A percentile compares a stretch with the other conserved stretches of the same genome.
Evolutionary conservation across 495 filamentous ascomycete species (phyloP).

Genomic region (Xeromyces bisporus): DNA sequence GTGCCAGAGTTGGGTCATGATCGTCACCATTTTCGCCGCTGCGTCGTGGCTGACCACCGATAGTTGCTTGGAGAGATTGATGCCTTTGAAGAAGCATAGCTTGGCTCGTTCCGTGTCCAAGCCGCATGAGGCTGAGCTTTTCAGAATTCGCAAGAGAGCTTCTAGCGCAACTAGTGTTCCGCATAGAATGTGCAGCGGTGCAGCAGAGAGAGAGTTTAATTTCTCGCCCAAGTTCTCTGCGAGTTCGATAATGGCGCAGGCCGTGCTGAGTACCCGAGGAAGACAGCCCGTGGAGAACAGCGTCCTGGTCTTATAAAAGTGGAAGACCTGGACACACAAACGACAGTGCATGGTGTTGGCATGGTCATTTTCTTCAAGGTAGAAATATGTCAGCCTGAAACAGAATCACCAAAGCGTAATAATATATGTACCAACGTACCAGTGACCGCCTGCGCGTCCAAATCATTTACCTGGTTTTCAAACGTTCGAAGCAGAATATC

Average conservation of each 20-base stretch:
- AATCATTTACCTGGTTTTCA: constrained; percentile 18
- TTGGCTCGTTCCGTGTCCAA: constrained; percentile 20
- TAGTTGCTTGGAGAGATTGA: constrained; percentile 24
- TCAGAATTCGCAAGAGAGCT: constrained; percentile 23
- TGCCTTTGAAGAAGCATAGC: constrained; percentile 16
- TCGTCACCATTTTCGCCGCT: constrained; percentile 14
- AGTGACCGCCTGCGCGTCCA: constrained; percentile 14
- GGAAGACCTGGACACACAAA: constrained; percentile 23
- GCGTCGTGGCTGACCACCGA: constrained; percentile 23
- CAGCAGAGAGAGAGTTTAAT: constrained; percentile 9
- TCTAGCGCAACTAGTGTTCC: constrained; percentile 18
- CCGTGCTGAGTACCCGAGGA: constrained; percentile 15
- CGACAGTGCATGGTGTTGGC: constrained; percentile 17
- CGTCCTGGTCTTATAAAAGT: constrained; percentile 25
- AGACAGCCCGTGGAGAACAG: constrained; percentile 15
- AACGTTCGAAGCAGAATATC: constrained; percentile 20
- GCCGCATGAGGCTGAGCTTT: constrained; percentile 13
- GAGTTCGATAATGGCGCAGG: constrained; percentile 21
- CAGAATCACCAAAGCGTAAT: not conserved
- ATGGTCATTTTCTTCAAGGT: constrained; percentile 14
- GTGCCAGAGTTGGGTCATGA: constrained; percentile 27
- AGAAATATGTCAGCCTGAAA: not conserved
- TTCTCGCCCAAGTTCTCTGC: constrained; percentile 11
- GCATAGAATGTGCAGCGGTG: constrained; percentile 17
- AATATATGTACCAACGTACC: constrained; percentile 9